phyloP scores from a whole-genome alignment of 2,329 filamentous ascomycete species.

The Ceratocystis albifundus region DNA sequence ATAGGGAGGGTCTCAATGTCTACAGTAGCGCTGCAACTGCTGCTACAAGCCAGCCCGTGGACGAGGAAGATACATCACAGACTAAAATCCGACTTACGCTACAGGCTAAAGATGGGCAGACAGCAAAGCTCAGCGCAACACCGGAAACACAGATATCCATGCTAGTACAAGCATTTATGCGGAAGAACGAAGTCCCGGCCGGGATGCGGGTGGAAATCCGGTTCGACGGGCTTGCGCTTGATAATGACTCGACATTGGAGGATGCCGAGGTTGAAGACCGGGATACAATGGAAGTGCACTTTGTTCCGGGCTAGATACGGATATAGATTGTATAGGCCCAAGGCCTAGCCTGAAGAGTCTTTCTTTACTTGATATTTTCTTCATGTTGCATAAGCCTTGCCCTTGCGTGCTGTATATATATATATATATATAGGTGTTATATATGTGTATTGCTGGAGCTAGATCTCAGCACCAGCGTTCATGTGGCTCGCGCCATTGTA shows the following conservation, averaged over 20 bases:
- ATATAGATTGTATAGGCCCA: slow-evolving; percentile 28
- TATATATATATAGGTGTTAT: not conserved
- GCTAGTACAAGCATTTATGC: slow-evolving; percentile 51
- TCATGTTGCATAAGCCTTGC: no score
- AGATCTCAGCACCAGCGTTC: slow-evolving; percentile 57
- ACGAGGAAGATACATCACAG: slow-evolving; percentile 15
- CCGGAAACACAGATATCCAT: slow-evolving; percentile 48
- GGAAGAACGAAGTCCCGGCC: slow-evolving; percentile 39
- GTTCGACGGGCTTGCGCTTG: slow-evolving; percentile 66
- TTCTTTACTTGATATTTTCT: no score
- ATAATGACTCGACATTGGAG: slow-evolving; percentile 46
- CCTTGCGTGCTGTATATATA: no score
- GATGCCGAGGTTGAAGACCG: slow-evolving; percentile 63
- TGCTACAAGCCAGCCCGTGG: slow-evolving; percentile 12
- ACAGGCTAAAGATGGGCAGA: slow-evolving; percentile 41
- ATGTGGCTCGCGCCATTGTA: slow-evolving; percentile 71
- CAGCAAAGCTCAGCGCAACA: slow-evolving; percentile 41
- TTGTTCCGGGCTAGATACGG: slow-evolving; percentile 29
- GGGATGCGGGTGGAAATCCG: slow-evolving; percentile 48
- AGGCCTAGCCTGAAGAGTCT: not conserved
- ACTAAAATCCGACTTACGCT: slow-evolving; percentile 42
- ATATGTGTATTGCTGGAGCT: not conserved
- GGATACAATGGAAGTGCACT: slow-evolving; percentile 63
- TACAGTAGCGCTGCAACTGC: not conserved
- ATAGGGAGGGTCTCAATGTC: not conserved